These are phyloP conservation scores for Rhytidiadelphus loreus DNA, from an alignment of 225 moss, liverwort and hornwort species.

Conservation along the genomic window DNA sequence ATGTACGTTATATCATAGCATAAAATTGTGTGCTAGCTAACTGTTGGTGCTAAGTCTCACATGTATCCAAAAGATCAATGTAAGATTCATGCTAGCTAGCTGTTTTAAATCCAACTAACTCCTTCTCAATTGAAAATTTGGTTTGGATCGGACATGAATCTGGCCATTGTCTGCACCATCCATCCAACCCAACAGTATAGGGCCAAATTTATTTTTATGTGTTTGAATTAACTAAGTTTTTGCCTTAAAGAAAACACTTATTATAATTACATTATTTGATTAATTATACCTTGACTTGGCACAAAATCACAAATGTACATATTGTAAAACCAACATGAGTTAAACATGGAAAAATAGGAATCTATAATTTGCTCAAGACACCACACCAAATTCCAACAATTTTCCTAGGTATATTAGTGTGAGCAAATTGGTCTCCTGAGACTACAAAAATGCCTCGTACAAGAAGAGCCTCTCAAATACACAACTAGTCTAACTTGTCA, in stretches of 20 bases:
- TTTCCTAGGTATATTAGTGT: neutral
- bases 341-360: neutral
- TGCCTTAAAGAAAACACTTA: neutral
- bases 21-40: neutral
- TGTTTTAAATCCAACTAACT: neutral
- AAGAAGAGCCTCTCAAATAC: neutral
- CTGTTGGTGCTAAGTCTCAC: neutral
- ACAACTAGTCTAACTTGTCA: no score
- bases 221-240: neutral
- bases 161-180: rapidly evolving
- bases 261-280: no score
- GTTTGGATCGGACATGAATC: neutral
- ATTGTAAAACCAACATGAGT: neutral
- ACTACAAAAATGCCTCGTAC: neutral
- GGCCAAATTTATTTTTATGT: neutral
- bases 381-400: neutral
- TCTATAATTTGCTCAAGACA: neutral
- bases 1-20: neutral
- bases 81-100: neutral
- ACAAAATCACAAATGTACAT: neutral
- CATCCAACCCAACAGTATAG: no score
- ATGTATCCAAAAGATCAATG: neutral
- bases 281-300: neutral
- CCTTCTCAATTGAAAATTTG: neutral
- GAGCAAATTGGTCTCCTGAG: neutral